phyloP scores from a whole-genome alignment of 73 alveolate species.

The Symbiodinium natans region DNA sequence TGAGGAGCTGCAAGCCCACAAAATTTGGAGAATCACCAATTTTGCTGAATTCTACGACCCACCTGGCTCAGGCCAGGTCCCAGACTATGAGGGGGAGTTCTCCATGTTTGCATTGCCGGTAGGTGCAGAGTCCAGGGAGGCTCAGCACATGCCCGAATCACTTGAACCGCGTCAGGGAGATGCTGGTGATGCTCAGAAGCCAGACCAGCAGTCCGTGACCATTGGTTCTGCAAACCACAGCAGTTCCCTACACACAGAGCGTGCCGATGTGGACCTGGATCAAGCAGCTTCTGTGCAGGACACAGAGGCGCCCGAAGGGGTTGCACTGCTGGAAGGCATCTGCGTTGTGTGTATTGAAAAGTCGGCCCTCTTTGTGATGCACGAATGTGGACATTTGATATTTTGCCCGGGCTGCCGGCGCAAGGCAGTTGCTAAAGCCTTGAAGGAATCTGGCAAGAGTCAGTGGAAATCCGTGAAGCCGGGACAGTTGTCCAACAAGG shows the following conservation, averaged over 20 bases:
- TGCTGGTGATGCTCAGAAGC: background rate
- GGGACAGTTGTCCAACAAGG: conserved; percentile 82
- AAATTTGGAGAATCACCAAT: conserved; percentile 89
- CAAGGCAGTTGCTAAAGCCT: conserved; percentile 65
- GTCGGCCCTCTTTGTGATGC: conserved; percentile 85
- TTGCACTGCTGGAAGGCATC: conserved; percentile 66
- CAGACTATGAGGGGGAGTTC: conserved; percentile 67
- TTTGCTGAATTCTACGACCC: conserved; percentile 62
- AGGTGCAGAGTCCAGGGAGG: background rate
- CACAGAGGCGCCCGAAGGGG: background rate
- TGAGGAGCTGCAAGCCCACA: conserved; percentile 88
- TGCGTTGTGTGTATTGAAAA: conserved; percentile 78
- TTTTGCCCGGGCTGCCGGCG: conserved; percentile 91
- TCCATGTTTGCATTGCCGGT: conserved; percentile 54
- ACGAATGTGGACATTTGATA: conserved; percentile 69
- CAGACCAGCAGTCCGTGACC: background rate
- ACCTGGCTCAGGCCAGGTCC: conserved; percentile 31
- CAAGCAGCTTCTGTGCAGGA: background rate
- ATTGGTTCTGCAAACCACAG: background rate
- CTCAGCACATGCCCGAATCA: background rate
- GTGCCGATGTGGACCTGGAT: background rate
- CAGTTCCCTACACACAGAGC: background rate
- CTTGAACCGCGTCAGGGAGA: background rate
- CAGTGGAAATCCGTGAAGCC: conserved; percentile 87
- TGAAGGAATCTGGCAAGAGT: conserved; percentile 86